Conservation (phyloP, 208 protist genomes). For the Trypanosoma platydactyli region DNA sequence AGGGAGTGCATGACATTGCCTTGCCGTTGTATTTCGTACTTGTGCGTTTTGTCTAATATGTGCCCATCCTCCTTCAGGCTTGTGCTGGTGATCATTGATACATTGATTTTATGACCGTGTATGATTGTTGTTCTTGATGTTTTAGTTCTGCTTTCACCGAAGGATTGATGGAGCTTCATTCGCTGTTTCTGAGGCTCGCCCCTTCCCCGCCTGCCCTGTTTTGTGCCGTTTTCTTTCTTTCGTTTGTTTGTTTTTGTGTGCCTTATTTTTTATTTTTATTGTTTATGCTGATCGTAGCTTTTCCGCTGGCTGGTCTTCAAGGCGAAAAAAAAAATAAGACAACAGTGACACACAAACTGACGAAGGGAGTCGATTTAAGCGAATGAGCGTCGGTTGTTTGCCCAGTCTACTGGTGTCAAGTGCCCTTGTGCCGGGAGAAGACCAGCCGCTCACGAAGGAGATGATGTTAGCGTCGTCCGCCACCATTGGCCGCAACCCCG, state of each 20-base stretch:
- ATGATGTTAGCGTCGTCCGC: constrained; percentile 34
- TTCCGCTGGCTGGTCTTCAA: not conserved
- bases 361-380: not conserved
- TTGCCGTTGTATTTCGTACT: no score
- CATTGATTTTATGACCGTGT: no score
- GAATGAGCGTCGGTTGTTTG: no score
- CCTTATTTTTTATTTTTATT: constrained; percentile 1
- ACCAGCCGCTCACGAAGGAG: constrained; percentile 19
- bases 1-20: no score
- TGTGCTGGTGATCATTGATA: no score
- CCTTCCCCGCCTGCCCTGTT: not conserved
- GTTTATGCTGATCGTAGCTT: not conserved
- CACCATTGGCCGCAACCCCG: constrained; percentile 54
- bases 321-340: not conserved
- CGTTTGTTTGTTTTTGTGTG: not conserved
- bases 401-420: not conserved
- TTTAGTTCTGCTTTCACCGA: no score
- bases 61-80: no score
- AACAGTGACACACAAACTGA: not conserved
- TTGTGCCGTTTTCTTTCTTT: not conserved
- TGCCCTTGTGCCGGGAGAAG: not conserved
- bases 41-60: no score
- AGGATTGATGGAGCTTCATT: no score
- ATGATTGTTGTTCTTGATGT: not conserved
- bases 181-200: not conserved